Evolutionary conservation across 1,284 basidiomycete genomes (phyloP).

Genomic region (Coniophora puteana): DNA sequence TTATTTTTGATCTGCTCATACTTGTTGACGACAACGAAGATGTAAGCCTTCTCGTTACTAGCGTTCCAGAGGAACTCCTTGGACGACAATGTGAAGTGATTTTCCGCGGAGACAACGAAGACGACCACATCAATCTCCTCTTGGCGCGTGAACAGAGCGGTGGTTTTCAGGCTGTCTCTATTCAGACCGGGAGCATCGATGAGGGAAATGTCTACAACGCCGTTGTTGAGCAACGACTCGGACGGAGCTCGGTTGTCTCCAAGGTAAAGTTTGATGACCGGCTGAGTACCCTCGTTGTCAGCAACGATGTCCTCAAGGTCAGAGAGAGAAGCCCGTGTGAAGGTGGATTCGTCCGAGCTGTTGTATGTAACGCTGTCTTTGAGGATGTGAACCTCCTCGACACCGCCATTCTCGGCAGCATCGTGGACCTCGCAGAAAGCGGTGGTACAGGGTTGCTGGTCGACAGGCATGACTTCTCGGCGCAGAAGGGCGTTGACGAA

Average conservation of each 20-base stretch:
- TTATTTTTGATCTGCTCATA: constrained; percentile 96
- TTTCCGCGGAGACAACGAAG: constrained; percentile 97
- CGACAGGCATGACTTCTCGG: constrained; percentile 91
- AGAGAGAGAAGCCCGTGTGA: constrained; percentile 60
- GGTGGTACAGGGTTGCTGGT: constrained; percentile 98
- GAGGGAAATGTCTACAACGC: constrained; percentile 95
- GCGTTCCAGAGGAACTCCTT: constrained; percentile 95
- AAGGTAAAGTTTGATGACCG: constrained; percentile 83
- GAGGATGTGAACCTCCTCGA: constrained; percentile 82
- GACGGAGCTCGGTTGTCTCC: constrained; percentile 69
- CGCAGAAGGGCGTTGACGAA: constrained; percentile 94
- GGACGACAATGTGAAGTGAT: constrained; percentile 96
- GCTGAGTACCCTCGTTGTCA: constrained; percentile 73
- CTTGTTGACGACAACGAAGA: constrained; percentile 99
- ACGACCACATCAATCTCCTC: constrained; percentile 99
- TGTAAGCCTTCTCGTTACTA: constrained; percentile 95
- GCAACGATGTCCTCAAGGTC: constrained; percentile 82
- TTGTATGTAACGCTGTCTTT: constrained; percentile 73
- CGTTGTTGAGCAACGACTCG: constrained; percentile 91
- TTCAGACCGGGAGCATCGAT: constrained; percentile 99
- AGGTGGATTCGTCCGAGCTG: constrained; percentile 72
- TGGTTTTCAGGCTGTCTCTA: constrained; percentile 94
- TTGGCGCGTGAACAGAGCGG: constrained; percentile 92
- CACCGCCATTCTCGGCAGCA: constrained; percentile 76
- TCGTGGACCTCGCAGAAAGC: constrained; percentile 98